Evolutionary conservation across 169 alveolate genomes (phyloP).

Genomic region (Plasmodium gallinaceum): DNA sequence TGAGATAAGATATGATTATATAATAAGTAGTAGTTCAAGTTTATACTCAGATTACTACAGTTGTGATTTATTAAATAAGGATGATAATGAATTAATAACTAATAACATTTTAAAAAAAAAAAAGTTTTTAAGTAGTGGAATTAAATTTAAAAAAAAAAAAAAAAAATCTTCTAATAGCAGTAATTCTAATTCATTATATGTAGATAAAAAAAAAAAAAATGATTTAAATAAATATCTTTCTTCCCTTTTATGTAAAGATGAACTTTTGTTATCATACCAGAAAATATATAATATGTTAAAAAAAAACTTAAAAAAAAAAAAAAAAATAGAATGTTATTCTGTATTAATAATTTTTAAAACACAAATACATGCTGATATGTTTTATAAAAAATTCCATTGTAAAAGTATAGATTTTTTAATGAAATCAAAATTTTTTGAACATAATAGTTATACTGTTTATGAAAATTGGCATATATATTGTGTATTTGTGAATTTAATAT

Average conservation of each 20-base stretch:
- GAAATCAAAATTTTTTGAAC: not conserved
- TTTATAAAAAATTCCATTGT: constrained; percentile 58
- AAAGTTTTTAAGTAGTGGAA: too few species aligned
- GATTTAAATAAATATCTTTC: too few species aligned
- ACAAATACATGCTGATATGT: constrained; percentile 75
- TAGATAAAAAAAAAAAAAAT: not conserved
- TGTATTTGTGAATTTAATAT: constrained; percentile 35
- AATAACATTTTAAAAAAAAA: too few species aligned
- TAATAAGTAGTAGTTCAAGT: not conserved
- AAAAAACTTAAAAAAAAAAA: constrained; percentile 55
- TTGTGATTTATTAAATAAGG: not conserved
- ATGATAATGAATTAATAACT: not conserved
- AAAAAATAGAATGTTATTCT: constrained; percentile 46
- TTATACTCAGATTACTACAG: not conserved
- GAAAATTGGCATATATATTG: constrained; percentile 56
- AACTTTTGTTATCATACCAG: not conserved
- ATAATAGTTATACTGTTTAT: not conserved
- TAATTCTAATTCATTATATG: not conserved
- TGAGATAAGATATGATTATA: not conserved
- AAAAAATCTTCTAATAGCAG: not conserved
- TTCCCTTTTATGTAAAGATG: not conserved
- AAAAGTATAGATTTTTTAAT: constrained; percentile 7
- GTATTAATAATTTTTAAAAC: constrained; percentile 50
- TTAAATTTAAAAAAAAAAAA: not conserved
- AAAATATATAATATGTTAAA: constrained; percentile 21